Base-by-base conservation (phyloP, 2,329 filamentous ascomycete genomes). In the Aspergillus pseudoterreus region DNA sequence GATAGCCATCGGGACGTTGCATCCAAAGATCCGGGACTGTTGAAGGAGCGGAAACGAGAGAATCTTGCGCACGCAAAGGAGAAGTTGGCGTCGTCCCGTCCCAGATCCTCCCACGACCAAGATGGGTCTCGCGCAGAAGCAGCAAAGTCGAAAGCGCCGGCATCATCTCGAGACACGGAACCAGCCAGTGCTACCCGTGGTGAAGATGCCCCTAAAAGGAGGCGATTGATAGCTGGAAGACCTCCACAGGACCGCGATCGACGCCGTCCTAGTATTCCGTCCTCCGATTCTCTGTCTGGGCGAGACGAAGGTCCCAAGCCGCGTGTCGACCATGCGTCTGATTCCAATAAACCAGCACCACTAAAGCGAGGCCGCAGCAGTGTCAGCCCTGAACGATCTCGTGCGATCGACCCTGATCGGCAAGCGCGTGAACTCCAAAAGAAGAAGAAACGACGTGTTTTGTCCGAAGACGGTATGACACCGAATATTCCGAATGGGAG, bases 371-470 rank as follows among this genome's bases (percentile, higher is more conserved):
- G 68, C 24, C 70, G 74, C 41, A 67, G 63, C 44, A 76, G 73
- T 51, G 60, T 63, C 19, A 74, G 72, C n/a, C 74, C 73, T 4
- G 69, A 72, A 49, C 57, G 71, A 49, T 66, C 69, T 10, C 66
- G 65, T 39, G 68, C 61, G 22, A 55, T 59, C n/a, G 66, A 72
- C 32, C 55, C 53, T 32, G 65, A 68, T 41, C 61, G 59, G 21
- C 60, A 68, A 27, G 61, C 66, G 21, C 62, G 63, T 24, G 68
- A 70, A 15, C 46, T 59, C n/a, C 67, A 70, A 12, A 74, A 72
- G 59, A 76, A 76, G 61, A 72, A 76, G 61, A 71, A 72, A 52
- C 63, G 72, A 45, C 72, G 71, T 6, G 65, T 75, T 35, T 58
- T 69, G 11, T 63, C 69, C 2, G 74, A 75, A 39, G 74, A 72